Percentiles rank a stretch among this genome's conserved stretches.
Evolutionary conservation across 495 filamentous ascomycete genomes (phyloP).

Genomic region (Cercophora sp.): DNA sequence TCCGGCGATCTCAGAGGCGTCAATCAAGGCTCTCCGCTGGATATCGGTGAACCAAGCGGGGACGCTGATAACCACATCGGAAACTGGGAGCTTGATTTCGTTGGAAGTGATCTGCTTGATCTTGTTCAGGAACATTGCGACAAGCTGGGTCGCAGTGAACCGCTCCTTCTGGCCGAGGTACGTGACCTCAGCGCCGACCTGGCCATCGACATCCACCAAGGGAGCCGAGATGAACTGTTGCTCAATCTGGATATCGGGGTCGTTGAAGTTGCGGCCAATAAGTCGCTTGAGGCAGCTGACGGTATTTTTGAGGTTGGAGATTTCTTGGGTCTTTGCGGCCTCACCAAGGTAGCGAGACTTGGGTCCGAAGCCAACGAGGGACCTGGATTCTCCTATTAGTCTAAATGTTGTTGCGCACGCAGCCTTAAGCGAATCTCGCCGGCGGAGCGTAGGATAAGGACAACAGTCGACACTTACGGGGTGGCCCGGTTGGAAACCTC

Average conservation of each 20-base stretch:
- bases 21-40: conserved; percentile 82
- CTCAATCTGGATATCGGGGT: conserved; percentile 90
- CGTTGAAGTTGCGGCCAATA: conserved; percentile 75
- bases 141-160: conserved; percentile 87
- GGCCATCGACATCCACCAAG: conserved; percentile 85
- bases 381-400: conserved; percentile 50
- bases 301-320: conserved; percentile 99
- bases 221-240: conserved; percentile 83
- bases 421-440: too few species aligned
- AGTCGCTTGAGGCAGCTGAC: conserved; percentile 89
- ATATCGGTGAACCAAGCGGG: conserved; percentile 96
- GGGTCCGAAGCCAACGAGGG: conserved; percentile 90
- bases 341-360: conserved; percentile 92
- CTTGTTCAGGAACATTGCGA: conserved; percentile 94
- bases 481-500: conserved; percentile 98
- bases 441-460: too few species aligned
- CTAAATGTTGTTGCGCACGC: conserved; percentile 13
- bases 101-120: conserved; percentile 80
- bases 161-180: conserved; percentile 93
- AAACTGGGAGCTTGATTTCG: conserved; percentile 90
- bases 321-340: conserved; percentile 95
- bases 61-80: conserved; percentile 89
- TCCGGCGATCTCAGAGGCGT: conserved; percentile 92
- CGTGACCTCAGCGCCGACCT: conserved; percentile 89
- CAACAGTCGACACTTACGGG: conserved; percentile 67